Conservation (phyloP, 352 stramenopile genomes). For the Phytophthora pistaciae region DNA sequence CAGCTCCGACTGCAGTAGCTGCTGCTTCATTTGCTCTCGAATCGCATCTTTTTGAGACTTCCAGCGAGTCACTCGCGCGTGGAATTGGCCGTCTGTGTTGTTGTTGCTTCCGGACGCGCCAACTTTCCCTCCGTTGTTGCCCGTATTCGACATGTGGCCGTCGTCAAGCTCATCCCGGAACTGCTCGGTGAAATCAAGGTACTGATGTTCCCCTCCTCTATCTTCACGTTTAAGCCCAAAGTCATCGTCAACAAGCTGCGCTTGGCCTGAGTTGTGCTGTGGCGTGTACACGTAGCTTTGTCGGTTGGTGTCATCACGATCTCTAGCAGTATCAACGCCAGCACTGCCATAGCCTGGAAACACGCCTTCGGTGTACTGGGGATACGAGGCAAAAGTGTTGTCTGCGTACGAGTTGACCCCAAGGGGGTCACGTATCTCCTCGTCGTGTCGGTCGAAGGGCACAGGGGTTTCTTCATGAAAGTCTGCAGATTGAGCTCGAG, state of each 20-base stretch:
- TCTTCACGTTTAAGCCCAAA: slow-evolving; percentile 16
- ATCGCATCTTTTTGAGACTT: slow-evolving; percentile 82
- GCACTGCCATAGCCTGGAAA: slow-evolving; percentile 1
- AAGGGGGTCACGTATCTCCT: slow-evolving; percentile 18
- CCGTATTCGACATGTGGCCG: slow-evolving; percentile 7
- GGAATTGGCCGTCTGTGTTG: slow-evolving; percentile 63
- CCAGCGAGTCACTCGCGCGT: slow-evolving; percentile 77
- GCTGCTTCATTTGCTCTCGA: slow-evolving; percentile 85
- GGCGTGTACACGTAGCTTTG: slow-evolving; percentile 42
- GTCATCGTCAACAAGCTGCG: slow-evolving; percentile 9
- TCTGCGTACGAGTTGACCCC: slow-evolving; percentile 3
- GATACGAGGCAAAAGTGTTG: slow-evolving; percentile 1
- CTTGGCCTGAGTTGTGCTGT: slow-evolving; percentile 22
- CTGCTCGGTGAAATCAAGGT: slow-evolving; percentile 61
- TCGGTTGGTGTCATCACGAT: slow-evolving; percentile 5
- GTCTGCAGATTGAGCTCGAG: slow-evolving; percentile 11
- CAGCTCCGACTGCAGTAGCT: slow-evolving; percentile 75
- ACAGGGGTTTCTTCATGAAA: not conserved
- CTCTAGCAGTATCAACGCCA: not conserved
- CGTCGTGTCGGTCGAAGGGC: slow-evolving; percentile 5
- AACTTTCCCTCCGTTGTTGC: slow-evolving; percentile 35
- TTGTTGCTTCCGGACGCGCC: slow-evolving; percentile 25
- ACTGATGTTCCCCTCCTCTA: slow-evolving; percentile 38
- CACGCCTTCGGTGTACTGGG: not conserved
- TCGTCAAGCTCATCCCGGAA: slow-evolving; percentile 50